Evolutionary conservation across 2,329 filamentous ascomycete species (phyloP).

Genomic region (Aspergillus eucalypticola): DNA sequence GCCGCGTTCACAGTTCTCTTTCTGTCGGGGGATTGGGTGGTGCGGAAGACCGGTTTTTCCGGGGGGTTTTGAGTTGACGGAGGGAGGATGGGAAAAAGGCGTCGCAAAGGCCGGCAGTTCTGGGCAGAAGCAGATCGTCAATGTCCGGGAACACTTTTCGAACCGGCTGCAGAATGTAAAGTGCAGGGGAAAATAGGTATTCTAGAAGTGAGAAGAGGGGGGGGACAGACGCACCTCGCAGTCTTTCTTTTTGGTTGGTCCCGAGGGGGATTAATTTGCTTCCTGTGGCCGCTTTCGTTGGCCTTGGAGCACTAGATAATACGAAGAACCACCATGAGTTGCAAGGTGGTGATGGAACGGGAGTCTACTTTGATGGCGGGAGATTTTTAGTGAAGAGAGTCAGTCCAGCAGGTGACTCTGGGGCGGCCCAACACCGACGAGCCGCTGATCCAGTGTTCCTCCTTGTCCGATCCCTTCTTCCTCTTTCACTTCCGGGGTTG

Average conservation of each 20-base stretch:
- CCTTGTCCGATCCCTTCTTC: background rate
- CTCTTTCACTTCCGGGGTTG: background rate
- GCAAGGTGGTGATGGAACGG: slow-evolving; percentile 7
- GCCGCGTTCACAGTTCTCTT: slow-evolving; percentile 35
- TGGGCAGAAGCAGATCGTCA: slow-evolving; percentile 18
- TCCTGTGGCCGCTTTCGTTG: slow-evolving; percentile 1
- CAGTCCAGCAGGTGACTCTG: slow-evolving; percentile 4
- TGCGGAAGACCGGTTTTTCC: slow-evolving; percentile 38
- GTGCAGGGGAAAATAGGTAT: background rate
- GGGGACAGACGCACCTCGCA: slow-evolving; percentile 20
- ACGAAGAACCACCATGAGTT: slow-evolving; percentile 17
- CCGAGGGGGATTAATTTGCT: background rate
- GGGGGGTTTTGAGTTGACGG: slow-evolving; percentile 12
- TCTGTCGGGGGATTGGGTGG: slow-evolving; percentile 25
- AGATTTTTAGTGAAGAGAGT: slow-evolving; percentile 3
- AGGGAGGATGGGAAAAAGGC: slow-evolving; percentile 8
- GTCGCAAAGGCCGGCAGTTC: slow-evolving; percentile 13
- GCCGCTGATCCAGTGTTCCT: background rate
- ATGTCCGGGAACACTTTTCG: background rate
- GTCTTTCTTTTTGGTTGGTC: background rate
- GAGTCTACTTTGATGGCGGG: slow-evolving; percentile 9
- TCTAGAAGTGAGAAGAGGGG: background rate
- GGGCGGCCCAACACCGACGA: background rate
- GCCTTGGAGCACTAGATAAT: slow-evolving; percentile 7
- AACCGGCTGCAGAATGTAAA: background rate